These are phyloP conservation scores for Combretum micranthum DNA, from an alignment of 345 rosid genomes.

Conservation along the genomic window DNA sequence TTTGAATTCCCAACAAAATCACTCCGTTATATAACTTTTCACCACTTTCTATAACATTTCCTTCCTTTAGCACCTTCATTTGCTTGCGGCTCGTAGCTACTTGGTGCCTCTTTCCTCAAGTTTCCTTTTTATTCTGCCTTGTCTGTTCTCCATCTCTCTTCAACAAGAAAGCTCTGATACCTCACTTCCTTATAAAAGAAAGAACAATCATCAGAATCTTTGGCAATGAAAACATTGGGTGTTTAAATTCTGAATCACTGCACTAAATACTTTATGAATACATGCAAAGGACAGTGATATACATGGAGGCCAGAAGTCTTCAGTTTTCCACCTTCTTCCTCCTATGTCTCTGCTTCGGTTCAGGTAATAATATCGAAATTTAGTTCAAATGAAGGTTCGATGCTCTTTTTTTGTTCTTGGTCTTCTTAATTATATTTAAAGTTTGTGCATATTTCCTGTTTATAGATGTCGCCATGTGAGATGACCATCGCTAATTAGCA, in stretches of 20 bases:
- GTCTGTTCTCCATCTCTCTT: conserved; percentile 47
- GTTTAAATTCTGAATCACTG: conserved; percentile 30
- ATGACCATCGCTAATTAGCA: too few relatives aligned
- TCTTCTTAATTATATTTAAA: too few relatives aligned
- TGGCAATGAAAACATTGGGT: conserved; percentile 17
- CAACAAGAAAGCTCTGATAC: conserved; percentile 88
- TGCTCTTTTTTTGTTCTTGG: conserved; percentile 1
- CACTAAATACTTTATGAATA: conserved; percentile 9
- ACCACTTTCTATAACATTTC: conserved; percentile 20
- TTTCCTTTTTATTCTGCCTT: conserved; percentile 76
- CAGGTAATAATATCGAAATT: conserved; percentile 43
- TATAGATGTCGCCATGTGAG: too few relatives aligned
- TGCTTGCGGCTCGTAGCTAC: conserved; percentile 74
- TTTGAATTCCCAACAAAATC: conserved; percentile 21
- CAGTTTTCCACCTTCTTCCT: conserved; percentile 36
- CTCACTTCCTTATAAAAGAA: conserved; percentile 22
- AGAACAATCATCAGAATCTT: conserved; percentile 41
- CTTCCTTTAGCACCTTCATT: conserved; percentile 57
- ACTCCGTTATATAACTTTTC: conserved; percentile 14
- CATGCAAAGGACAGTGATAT: neutral
- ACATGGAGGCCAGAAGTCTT: conserved; percentile 40
- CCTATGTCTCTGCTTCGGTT: conserved; percentile 36
- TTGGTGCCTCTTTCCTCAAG: conserved; percentile 88
- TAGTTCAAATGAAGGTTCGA: too few relatives aligned
- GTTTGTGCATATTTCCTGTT: too few relatives aligned